Base-by-base conservation (phyloP, 768 basidiomycete species). In the Podaxis sp. region DNA sequence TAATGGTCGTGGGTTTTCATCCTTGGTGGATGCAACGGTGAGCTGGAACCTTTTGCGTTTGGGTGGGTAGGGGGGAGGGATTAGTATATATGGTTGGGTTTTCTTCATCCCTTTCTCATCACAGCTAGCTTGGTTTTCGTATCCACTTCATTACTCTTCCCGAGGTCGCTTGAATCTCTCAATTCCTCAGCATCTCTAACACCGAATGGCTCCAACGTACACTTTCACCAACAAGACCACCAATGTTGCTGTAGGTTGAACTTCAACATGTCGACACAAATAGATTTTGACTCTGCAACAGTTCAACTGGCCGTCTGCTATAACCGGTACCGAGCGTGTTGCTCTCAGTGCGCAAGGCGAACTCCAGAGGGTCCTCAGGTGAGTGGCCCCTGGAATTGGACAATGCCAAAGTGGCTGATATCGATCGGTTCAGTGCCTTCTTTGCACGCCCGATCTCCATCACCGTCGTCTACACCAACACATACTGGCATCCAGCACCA, bases 341-440 rank as follows among this genome's bases (percentile, higher is more conserved):
- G 82, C 86, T 59, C 79, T 89, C 35, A 82, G 85, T 37, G 82
- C 88, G 0, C 86, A 86, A 64, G 88, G 88, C 3, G 87, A 89
- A 67, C 70, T 90, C 2, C 42, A 44, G 18, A 16, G 42, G 42
- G 42, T 44, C 18, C 42, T 44, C 16, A 44, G 42, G 42, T 44
- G 16, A 44, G 42, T 44, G 16, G 18, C 18, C 16, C n/a, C 18
- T n/a, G 42, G 16, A n/a, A 5, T 18, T 44, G 16, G 42, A 32
- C 42, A 44, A 5, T 18, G 18, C 6, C 42, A 44, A 44, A 6
- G 4, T 6, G 14, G 9, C 18, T 44, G 14, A n/a, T 18, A 44
- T 44, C 42, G 18, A 16, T 2, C 11, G 2, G 7, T n/a, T 18
- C 42, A 44, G 42, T 44, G 42, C 42, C 42, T 44, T 18, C 16